Base-by-base conservation (phyloP, 371 early-diverging fungal genomes). In the Mucor racemosus region DNA sequence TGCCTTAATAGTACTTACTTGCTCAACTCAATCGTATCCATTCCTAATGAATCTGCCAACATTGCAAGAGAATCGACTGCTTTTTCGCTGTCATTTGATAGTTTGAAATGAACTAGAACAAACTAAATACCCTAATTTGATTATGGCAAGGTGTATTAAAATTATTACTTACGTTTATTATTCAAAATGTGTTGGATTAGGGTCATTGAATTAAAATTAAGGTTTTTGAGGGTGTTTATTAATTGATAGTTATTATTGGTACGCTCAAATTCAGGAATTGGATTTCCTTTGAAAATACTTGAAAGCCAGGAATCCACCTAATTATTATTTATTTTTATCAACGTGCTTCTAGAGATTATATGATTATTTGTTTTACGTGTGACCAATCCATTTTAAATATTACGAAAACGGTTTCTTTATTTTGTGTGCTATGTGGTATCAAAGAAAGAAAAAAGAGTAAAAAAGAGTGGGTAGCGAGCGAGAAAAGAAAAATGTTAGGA, bases 1-100 rank as follows among this genome's bases (percentile, higher is more conserved):
- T 26, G 50, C 50, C 19, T 9, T 50, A 50, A 50, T 19, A 50
- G 19, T 61, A 53, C 40, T 69, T 64, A 69, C 69, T 64, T 69
- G 60, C 60, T 64, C 17, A 69, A 41, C 34, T 60, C 60, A 64
- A 56, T 46, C 42, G 39, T 21, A 40, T 35, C 64, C 33, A 60
- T 64, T 15, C 69, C 69, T 41, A 60, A 31, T 15, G 50, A 41
- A 2, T 54, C 36, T 41, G 64, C 69, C 26, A 64, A 21, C 19
- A 15, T 15, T 4, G 64, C 60, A 21, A 69, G 64, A 4, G 60
- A 40, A 11, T 64, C 55, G 8, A 69, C 6, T 34, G 53, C 19
- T 7, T 44, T 15, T 36, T 54, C 34, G n/a, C 44, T 26, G 13
- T 31, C 41, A 7, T 53, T 13, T n/a, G 66, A 21, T 39, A 66